phyloP scores from a whole-genome alignment of 73 alveolate genomes.

The Blepharisma stoltei region DNA sequence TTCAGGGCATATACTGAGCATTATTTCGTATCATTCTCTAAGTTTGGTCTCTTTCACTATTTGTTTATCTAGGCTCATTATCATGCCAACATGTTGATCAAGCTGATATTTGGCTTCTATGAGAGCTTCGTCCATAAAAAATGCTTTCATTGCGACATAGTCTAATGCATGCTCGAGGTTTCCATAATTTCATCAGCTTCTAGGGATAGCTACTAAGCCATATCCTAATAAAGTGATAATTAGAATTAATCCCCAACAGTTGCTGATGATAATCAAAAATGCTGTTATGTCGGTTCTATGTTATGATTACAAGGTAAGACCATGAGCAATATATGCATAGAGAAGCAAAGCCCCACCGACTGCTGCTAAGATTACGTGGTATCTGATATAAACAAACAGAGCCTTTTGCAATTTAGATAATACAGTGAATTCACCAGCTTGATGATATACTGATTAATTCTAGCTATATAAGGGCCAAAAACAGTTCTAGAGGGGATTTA shows the following conservation, averaged over 20 bases:
- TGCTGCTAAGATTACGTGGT: neutral
- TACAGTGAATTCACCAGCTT: conserved; percentile 16
- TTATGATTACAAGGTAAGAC: neutral
- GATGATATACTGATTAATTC: neutral
- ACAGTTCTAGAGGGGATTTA: neutral
- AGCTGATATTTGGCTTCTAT: conserved; percentile 22
- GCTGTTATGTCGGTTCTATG: neutral
- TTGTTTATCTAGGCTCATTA: conserved; percentile 2
- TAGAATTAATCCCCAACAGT: conserved; percentile 8
- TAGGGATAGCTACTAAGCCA: conserved; percentile 32
- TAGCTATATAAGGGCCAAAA: neutral
- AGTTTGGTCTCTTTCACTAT: neutral
- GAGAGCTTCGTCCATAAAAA: neutral
- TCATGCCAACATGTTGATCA: neutral
- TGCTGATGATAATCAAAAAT: neutral
- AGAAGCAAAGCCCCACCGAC: neutral
- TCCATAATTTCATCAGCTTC: neutral
- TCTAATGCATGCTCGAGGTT: neutral
- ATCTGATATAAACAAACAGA: neutral
- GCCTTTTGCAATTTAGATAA: neutral
- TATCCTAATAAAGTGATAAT: conserved; percentile 19
- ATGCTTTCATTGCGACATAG: neutral
- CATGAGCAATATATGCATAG: neutral
- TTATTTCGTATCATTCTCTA: neutral
- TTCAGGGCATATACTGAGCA: conserved; percentile 23